A percentile compares a stretch with the other conserved stretches of the same genome.
Conservation (phyloP, 2,329 filamentous ascomycete species). For the Grosmannia huntii region DNA sequence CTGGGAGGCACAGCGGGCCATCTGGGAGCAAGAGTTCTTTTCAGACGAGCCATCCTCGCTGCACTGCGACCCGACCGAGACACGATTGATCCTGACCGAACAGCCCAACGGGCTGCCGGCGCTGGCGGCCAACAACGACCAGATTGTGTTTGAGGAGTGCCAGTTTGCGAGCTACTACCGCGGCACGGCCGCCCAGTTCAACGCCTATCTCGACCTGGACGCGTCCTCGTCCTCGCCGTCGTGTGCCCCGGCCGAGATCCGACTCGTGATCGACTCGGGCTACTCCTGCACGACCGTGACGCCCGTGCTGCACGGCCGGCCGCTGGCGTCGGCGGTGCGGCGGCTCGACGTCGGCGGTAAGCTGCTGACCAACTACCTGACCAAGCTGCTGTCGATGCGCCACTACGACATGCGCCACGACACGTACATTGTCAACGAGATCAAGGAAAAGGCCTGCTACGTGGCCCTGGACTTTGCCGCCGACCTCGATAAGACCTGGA, state of each 20-base stretch:
- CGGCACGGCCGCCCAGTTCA: constrained; percentile 61
- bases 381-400: constrained; percentile 75
- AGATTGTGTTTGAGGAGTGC: constrained; percentile 96
- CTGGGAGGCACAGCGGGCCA: constrained; percentile 90
- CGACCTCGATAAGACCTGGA: constrained; percentile 78
- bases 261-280: constrained; percentile 82
- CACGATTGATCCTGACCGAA: constrained; percentile 75
- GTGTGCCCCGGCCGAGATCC: constrained; percentile 45
- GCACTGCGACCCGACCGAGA: constrained; percentile 64
- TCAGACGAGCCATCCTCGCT: constrained; percentile 52
- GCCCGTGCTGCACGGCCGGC: constrained; percentile 67
- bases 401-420: constrained; percentile 96
- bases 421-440: constrained; percentile 83
- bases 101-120: constrained; percentile 70
- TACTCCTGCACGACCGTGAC: constrained; percentile 90
- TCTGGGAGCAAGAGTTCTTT: constrained; percentile 89
- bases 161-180: constrained; percentile 80
- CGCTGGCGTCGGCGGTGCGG: constrained; percentile 69
- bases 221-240: not conserved
- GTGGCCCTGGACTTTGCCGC: constrained; percentile 62
- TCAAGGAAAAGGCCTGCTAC: constrained; percentile 84
- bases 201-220: constrained; percentile 59
- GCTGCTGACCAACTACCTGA: constrained; percentile 83
- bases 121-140: constrained; percentile 81
- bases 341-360: constrained; percentile 88